Conservation (phyloP, 2,329 filamentous ascomycete species). For the Clarireedia hainanense region DNA sequence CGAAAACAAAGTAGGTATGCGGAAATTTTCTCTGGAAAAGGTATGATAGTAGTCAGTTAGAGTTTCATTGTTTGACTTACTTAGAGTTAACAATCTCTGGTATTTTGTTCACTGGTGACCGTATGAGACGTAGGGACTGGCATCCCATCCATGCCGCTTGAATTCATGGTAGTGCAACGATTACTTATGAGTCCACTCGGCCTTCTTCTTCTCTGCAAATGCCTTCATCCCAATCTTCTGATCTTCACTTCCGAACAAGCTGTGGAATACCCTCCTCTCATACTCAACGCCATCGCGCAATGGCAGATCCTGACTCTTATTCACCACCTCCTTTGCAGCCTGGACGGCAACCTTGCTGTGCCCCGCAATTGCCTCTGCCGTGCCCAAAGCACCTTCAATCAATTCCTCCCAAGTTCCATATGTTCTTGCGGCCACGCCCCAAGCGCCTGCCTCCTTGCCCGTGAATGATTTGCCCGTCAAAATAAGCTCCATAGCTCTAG, state of each 20-base stretch:
- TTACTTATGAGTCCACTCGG: slow-evolving; percentile 78
- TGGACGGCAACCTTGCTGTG: slow-evolving; percentile 82
- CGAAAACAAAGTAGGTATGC: not conserved
- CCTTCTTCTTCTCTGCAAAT: slow-evolving; percentile 90
- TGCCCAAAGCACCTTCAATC: slow-evolving; percentile 71
- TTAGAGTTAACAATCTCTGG: not conserved
- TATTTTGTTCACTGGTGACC: not conserved
- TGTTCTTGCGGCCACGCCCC: slow-evolving; percentile 80
- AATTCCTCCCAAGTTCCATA: slow-evolving; percentile 76
- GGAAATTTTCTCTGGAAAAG: not conserved
- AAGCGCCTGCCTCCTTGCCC: slow-evolving; percentile 76
- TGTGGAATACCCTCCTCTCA: slow-evolving; percentile 89
- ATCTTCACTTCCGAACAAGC: slow-evolving; percentile 86
- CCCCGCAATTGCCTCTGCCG: slow-evolving; percentile 81
- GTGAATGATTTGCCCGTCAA: slow-evolving; percentile 78
- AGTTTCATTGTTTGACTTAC: not conserved
- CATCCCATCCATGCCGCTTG: not conserved
- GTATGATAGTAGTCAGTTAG: not conserved
- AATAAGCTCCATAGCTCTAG: slow-evolving; percentile 84
- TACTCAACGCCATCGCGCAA: slow-evolving; percentile 89
- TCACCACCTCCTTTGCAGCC: slow-evolving; percentile 95
- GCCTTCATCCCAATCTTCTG: slow-evolving; percentile 97
- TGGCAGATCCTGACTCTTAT: slow-evolving; percentile 91
- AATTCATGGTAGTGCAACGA: not conserved
- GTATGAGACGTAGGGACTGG: too few relatives aligned